Evolutionary conservation across 2,329 filamentous ascomycete species (phyloP), one percentile per base, ranked within the genome.

Genomic region (Diaporthe citriasiana): DNA sequence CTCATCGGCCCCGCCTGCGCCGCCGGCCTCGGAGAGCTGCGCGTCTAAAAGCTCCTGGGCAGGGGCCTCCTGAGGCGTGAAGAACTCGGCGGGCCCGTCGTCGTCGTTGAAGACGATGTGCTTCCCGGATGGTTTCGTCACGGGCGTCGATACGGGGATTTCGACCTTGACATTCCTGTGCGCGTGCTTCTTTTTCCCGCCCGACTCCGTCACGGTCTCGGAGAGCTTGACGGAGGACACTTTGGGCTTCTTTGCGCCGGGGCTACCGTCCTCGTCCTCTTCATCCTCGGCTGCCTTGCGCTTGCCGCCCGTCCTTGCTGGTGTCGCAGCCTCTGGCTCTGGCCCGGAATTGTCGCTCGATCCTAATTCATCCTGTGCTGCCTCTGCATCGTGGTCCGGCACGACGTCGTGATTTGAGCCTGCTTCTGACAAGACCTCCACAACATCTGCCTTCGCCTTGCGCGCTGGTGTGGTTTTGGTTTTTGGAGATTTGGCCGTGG

Each of bases 21-120:
- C 70, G 7, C 74, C 74, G 42, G 71, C 70, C 13, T 74, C 69
- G 19, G 68, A 51, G 56, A 78, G 71, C 47, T 75, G 63, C 10
- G 70, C 73, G 19, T 79, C 79, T 59, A 80, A 35, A 1, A 77
- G 74, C 50, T 80, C 76, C 53, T 57, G 74, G 1, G 59, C 70
- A n/a, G 79, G 79, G 1, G 70, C 77, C 70, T 82, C 80, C 45
- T 75, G 76, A 17, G 80, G 80, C 4, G 81, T 82, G 72, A 79
- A 79, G 74, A 80, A 81, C 74, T 80, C 79, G 22, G 80, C 66
- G 2, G 71, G 71, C 57, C 50, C 79, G 45, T 79, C 72, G 38
- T 78, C 79, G 51, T 80, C 79, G 68, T 81, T 78, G 70, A 82
- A 82, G 10, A 77, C 79, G 70, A 81, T 79, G 76, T 79, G 80